A percentile compares a stretch with the other conserved stretches of the same genome.
Conservation (phyloP, 2,329 filamentous ascomycete species). For the Verticillium albo-atrum region DNA sequence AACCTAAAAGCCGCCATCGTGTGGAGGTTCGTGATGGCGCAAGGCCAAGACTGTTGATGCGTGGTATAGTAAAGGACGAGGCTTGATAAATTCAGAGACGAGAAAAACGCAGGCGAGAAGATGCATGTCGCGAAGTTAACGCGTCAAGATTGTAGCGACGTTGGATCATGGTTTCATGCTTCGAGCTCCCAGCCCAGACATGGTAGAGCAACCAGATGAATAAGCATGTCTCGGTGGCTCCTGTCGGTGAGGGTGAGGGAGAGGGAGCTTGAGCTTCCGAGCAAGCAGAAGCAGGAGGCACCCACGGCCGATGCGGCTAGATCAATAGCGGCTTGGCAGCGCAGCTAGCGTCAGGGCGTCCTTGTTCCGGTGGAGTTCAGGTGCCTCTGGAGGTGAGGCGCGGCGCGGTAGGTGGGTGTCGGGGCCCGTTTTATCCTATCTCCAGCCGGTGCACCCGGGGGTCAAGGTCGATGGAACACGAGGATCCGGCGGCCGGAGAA, state of each 20-base stretch:
- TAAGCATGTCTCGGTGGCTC: background rate
- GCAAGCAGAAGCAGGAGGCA: background rate
- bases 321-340: background rate
- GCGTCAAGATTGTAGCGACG: too few relatives aligned
- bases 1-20: too few relatives aligned
- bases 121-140: too few relatives aligned
- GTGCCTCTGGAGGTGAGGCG: background rate
- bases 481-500: background rate
- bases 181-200: background rate
- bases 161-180: background rate
- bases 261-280: background rate
- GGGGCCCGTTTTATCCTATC: background rate
- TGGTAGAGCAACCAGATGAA: background rate
- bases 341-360: background rate
- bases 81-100: too few relatives aligned
- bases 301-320: background rate
- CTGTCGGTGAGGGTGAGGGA: background rate
- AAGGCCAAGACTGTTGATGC: too few relatives aligned
- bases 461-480: background rate
- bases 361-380: background rate
- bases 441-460: background rate
- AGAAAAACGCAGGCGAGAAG: too few relatives aligned
- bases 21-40: too few relatives aligned
- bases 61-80: too few relatives aligned
- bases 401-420: background rate